phyloP scores from a whole-genome alignment of 805 yeast genomes.

The Trichomonascus vanleenenianus region DNA sequence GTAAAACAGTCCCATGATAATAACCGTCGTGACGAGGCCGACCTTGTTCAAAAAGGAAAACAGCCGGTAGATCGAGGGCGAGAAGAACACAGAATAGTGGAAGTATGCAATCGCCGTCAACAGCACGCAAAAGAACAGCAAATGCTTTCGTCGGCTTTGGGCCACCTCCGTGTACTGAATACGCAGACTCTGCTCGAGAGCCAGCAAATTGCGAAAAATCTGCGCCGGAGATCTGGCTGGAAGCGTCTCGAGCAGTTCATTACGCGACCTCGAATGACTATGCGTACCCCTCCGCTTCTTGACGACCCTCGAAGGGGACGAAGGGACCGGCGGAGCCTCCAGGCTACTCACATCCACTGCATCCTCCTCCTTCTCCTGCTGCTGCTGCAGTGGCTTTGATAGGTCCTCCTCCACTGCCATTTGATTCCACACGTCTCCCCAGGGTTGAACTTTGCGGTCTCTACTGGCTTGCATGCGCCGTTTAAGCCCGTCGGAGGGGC shows the following conservation, averaged over 20 bases:
- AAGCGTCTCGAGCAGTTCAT: conserved; percentile 5
- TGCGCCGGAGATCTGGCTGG: conserved; percentile 30
- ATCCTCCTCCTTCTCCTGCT: too few relatives aligned
- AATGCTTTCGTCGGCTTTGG: conserved; percentile 53
- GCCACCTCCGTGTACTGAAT: conserved; percentile 72
- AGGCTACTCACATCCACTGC: too few relatives aligned
- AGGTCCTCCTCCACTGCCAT: too few relatives aligned
- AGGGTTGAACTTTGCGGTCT: too few relatives aligned
- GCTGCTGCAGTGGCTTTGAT: too few relatives aligned
- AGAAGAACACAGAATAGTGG: conserved; percentile 25
- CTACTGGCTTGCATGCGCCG: too few relatives aligned
- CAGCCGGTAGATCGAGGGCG: conserved; percentile 32
- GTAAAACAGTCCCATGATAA: conserved; percentile 71
- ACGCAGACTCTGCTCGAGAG: conserved; percentile 78
- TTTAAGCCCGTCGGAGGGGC: too few relatives aligned
- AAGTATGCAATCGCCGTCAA: conserved; percentile 23
- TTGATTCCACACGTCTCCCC: too few relatives aligned
- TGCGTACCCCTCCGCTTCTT: not conserved
- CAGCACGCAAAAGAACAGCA: conserved; percentile 37
- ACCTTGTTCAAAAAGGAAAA: conserved; percentile 29
- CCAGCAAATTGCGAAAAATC: conserved; percentile 71
- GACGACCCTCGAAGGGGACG: too few relatives aligned
- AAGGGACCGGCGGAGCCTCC: too few relatives aligned
- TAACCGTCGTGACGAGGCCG: conserved; percentile 49
- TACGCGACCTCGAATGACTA: conserved; percentile 4